A percentile compares a stretch with the other conserved stretches of the same genome.
Evolutionary conservation across 169 alveolate genomes (phyloP).

Genomic region (Cryptosporidium canis): DNA sequence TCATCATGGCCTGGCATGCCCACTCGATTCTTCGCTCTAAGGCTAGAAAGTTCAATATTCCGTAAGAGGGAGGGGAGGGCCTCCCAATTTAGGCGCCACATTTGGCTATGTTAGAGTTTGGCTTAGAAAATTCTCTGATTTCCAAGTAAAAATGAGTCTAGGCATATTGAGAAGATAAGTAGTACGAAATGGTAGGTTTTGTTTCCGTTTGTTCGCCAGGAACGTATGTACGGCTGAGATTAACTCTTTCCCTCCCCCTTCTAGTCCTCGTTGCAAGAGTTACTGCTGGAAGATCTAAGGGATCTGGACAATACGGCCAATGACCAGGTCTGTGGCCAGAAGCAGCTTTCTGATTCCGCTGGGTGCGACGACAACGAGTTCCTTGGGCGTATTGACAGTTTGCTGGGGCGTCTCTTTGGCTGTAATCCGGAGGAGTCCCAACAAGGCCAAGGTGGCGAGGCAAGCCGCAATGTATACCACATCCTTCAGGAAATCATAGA

Average conservation of each 20-base stretch:
- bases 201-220: no score
- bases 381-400: neutral
- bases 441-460: no score
- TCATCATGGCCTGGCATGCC: neutral
- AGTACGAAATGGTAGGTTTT: slow-evolving; percentile 25
- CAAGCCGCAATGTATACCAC: neutral
- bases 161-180: neutral
- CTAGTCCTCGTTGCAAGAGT: slow-evolving; percentile 38
- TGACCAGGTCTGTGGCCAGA: neutral
- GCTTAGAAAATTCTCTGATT: neutral
- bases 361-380: neutral
- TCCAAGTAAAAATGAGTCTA: neutral
- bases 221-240: no score
- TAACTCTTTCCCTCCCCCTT: no score
- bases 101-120: neutral
- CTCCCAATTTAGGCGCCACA: neutral
- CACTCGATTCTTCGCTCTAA: slow-evolving; percentile 13
- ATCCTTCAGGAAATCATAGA: slow-evolving; percentile 38
- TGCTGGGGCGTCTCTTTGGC: neutral
- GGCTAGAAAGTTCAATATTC: neutral
- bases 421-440: no score
- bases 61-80: neutral
- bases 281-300: slow-evolving; percentile 19
- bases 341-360: neutral
- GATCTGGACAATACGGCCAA: slow-evolving; percentile 3